Base-by-base conservation (phyloP, 1,139 yeast genomes). In the Wickerhamomyces sp. region DNA sequence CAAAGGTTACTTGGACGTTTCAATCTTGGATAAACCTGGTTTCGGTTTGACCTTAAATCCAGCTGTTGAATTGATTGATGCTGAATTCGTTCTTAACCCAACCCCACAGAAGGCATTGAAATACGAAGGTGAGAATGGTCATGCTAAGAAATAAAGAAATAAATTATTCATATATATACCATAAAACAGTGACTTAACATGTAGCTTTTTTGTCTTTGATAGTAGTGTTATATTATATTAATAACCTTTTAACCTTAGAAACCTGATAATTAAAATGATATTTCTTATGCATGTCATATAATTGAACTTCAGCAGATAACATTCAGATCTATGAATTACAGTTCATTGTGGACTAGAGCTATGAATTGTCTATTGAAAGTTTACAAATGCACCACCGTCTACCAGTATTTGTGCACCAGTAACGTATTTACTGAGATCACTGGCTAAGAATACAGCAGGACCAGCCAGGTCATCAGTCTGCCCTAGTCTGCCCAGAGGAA, bases 401-500 rank as follows among this genome's bases (percentile, higher is more conserved):
- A 71, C 75, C 20, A 71, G 49, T 25, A 71, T 44, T 40, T 69
- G 72, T 3, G 74, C 61, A 13, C 76, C 76, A 30, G 64, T 68
- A 39, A 70, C 65, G 46, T 69, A 72, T 9, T 47, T 35, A 14
- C 73, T 60, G 44, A 69, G 47, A 36, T 70, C 76, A 44, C 72
- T 65, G 1, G 74, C 74, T 36, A 71, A 52, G 47, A 71, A 72
- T 2, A 68, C 60, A 9, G 70, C 73, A 4, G 76, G 76, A 0
- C 76, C 76, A 3, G 69, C 73, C 41, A 72, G 47, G 48, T 72
- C 77, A 12, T 58, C 55, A 2, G 75, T 64, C 13, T 52, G 47
- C 0, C 76, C 77, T 37, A 72, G 49, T 48, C 76, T 57, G 1
- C 71, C 70, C 38, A 72, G 52, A 7, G 76, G 76, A n/a, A 68